Evolutionary conservation across 2,329 filamentous ascomycete species (phyloP), one percentile per base, ranked within the genome.

Genomic region (Karstenula rhodostoma): DNA sequence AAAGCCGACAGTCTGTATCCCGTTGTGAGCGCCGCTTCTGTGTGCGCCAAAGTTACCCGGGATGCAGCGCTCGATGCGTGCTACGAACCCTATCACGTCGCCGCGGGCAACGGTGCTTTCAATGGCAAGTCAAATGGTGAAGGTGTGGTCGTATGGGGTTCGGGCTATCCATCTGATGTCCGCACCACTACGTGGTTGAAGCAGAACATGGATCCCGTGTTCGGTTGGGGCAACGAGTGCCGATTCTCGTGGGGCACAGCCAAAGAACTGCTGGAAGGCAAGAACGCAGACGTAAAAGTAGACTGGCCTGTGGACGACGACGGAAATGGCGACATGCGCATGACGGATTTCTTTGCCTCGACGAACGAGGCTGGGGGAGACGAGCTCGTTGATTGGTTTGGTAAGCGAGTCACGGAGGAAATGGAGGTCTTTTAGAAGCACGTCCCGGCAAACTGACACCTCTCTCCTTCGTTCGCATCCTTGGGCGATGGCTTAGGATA

Each of bases 181-280:
- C 86, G 91, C 63, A 96, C 93, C 69, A 87, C 90, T 1, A 78
- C 80, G 15, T 99, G 95, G 94, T 77, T 99, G 74, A 91, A 89
- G 79, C 82, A 81, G 42, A 95, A 94, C 66, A 94, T 97, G 89
- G 90, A 99, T 73, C 92, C 92, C 2, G 80, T 98, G 1, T 99
- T 98, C 81, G 95, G 95, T 15, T 99, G 95, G 94, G 94, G 94
- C 0, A 86, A 86, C 25, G 94, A 98, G 79, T 96, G 93, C 75
- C 85, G 95, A 4, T 98, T 97, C 73, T 97, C 93, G 73, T 99
- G 95, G 95, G 91, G 91, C 0, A 98, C 95, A 0, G 91, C 91
- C 1, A 97, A 96, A 80, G 94, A 98, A 72, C 86, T 98, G 87
- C 81, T 99, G 4, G 94, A 97, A 67, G 81, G 83, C n/a, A 93